Evolutionary conservation across 2,329 filamentous ascomycete genomes (phyloP), one percentile per base, ranked within the genome.

Genomic region (Pseudogymnoascus sp.): DNA sequence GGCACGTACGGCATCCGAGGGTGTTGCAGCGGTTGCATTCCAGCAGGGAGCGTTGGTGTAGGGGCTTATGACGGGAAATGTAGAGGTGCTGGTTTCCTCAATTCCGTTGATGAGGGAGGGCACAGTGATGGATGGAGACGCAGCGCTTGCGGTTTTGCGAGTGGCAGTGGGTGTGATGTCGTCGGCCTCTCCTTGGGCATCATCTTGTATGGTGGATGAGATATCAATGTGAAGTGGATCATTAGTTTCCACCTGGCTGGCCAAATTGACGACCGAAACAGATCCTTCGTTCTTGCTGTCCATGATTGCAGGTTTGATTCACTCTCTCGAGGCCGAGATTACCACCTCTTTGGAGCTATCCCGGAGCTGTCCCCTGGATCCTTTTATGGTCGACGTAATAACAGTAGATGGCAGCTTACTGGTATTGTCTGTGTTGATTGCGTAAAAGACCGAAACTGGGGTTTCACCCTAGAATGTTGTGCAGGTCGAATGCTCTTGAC

Each of bases 31-130:
- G 22, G 78, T 78, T 61, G 77, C 77, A 41, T 73, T 71, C 75
- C 80, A 80, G 60, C 83, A 50, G 39, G 61, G 69, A 6, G 76
- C 67, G 61, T 80, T 73, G 62, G 78, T 78, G 6, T 73, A 70
- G 2, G 84, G 83, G 60, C 75, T 80, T 60, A 74, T 73, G 33
- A 86, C 78, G 36, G 74, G 63, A 65, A 81, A 79, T 41, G 76
- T 78, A 7, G 73, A 75, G 1, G 67, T 64, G 4, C 76, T 76
- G 3, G 67, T 73, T 59, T 76, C 70, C 64, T 81, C 77, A 64
- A 78, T 71, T 67, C 78, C 78, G 59, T 78, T 76, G 65, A 81
- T 79, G 8, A 54, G 74, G 63, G 81, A 75, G 18, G 79, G 78
- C 16, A 77, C 71, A 5, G 69, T 73, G 66, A 63, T 54, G n/a